Conservation (phyloP, 2,329 filamentous ascomycete species). For the Penicillium frequentans region DNA sequence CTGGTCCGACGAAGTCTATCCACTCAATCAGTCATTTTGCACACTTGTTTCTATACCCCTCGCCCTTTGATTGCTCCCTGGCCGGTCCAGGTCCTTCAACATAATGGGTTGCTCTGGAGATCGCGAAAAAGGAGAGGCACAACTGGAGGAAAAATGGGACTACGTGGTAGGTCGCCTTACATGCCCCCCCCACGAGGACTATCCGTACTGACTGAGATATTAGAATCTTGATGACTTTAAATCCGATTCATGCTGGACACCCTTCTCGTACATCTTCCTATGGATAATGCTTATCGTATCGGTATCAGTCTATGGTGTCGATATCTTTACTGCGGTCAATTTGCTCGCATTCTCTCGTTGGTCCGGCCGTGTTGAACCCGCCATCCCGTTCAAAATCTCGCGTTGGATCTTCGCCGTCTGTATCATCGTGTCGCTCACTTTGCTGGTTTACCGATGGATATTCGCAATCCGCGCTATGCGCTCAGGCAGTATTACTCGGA, state of each 20-base stretch:
- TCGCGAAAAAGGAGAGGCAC: slow-evolving; percentile 62
- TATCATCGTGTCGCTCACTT: slow-evolving; percentile 85
- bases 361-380: slow-evolving; percentile 79
- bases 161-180: slow-evolving; percentile 67
- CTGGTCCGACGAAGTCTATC: slow-evolving; percentile 36
- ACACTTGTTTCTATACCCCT: slow-evolving; percentile 6
- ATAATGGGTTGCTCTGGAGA: slow-evolving; percentile 68
- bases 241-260: slow-evolving; percentile 72
- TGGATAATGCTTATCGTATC: slow-evolving; percentile 78
- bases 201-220: slow-evolving; percentile 6
- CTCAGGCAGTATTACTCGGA: slow-evolving; percentile 83
- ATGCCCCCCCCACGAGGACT: not conserved
- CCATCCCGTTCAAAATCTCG: slow-evolving; percentile 72
- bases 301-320: slow-evolving; percentile 80
- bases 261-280: slow-evolving; percentile 80
- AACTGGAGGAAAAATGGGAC: slow-evolving; percentile 89
- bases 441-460: slow-evolving; percentile 77
- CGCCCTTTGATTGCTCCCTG: slow-evolving; percentile 19
- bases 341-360: slow-evolving; percentile 85
- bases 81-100: slow-evolving; percentile 29
- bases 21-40: not conserved
- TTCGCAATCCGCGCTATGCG: slow-evolving; percentile 78
- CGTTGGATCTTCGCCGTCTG: slow-evolving; percentile 96
- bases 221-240: slow-evolving; percentile 74
- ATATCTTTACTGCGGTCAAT: slow-evolving; percentile 91